Evolutionary conservation across 2,329 filamentous ascomycete genomes (phyloP).

Genomic region (Neoscytalidium dimidiatum): DNA sequence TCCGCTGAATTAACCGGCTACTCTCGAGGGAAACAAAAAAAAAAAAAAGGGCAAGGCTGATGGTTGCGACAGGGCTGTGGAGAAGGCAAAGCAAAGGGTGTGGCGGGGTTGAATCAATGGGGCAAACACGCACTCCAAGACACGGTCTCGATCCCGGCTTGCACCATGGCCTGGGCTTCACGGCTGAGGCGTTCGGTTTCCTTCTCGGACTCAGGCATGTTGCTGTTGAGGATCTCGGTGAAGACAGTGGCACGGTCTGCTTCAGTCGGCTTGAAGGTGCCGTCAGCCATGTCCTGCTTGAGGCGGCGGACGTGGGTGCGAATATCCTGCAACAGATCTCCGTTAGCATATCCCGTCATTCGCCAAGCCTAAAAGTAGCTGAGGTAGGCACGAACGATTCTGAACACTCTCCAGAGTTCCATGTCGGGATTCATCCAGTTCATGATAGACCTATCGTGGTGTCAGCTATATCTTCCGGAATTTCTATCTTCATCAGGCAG

Average conservation of each 20-base stretch:
- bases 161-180: conserved; percentile 33
- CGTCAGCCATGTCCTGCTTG: neutral
- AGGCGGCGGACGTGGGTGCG: neutral
- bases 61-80: too few relatives aligned
- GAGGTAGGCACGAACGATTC: neutral
- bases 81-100: neutral
- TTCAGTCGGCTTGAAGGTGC: neutral
- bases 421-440: conserved; percentile 4
- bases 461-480: neutral
- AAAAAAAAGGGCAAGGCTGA: too few relatives aligned
- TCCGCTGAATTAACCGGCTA: too few relatives aligned
- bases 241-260: neutral
- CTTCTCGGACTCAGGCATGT: conserved; percentile 33
- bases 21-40: too few relatives aligned
- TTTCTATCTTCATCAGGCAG: neutral
- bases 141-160: conserved; percentile 35
- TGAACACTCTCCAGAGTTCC: neutral
- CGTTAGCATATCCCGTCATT: neutral
- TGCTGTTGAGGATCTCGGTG: neutral
- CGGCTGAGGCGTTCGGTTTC: conserved; percentile 32
- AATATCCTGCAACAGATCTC: neutral
- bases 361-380: neutral
- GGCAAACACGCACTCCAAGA: neutral
- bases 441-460: neutral
- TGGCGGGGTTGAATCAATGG: neutral